A percentile compares a stretch with the other conserved stretches of the same genome.
Evolutionary conservation across 306 rosid species (phyloP).

Genomic region (Medicago ruthenica): DNA sequence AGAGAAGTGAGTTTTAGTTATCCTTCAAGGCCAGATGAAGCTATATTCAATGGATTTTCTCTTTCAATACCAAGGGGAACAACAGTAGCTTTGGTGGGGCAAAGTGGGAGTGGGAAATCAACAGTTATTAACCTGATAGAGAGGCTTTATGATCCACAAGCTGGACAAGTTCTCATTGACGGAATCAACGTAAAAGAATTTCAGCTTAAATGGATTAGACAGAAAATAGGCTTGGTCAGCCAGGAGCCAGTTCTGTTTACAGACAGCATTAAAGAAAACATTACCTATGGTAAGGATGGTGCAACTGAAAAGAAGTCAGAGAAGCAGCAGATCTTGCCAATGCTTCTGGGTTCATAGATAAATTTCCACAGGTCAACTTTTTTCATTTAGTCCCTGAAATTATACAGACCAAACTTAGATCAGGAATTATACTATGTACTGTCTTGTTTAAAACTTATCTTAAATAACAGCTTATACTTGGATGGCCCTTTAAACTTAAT

Average conservation of each 20-base stretch:
- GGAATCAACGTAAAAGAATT: conserved; percentile 69
- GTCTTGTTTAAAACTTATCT: neutral
- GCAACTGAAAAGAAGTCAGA: conserved; percentile 56
- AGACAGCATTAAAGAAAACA: conserved; percentile 76
- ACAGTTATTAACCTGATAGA: conserved; percentile 83
- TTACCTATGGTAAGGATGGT: conserved; percentile 73
- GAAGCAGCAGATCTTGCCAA: conserved; percentile 46
- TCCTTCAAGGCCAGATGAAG: conserved; percentile 75
- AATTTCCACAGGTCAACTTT: conserved; percentile 41
- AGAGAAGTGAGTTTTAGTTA: conserved; percentile 59
- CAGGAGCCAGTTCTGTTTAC: conserved; percentile 85
- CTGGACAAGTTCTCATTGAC: conserved; percentile 80
- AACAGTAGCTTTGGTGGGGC: conserved; percentile 78
- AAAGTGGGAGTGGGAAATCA: conserved; percentile 92
- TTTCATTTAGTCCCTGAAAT: conserved; percentile 7
- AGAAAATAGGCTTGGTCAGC: conserved; percentile 80
- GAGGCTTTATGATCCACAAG: conserved; percentile 83
- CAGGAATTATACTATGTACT: neutral
- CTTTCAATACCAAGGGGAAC: conserved; percentile 59
- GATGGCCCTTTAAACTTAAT: neutral
- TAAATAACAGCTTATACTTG: neutral
- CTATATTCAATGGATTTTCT: conserved; percentile 56
- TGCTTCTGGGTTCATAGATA: conserved; percentile 46
- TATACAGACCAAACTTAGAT: neutral
- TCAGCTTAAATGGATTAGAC: conserved; percentile 82